These are phyloP conservation scores for Cyberlindnera petersonii DNA, from an alignment of 805 yeast species.

Conservation along the genomic window DNA sequence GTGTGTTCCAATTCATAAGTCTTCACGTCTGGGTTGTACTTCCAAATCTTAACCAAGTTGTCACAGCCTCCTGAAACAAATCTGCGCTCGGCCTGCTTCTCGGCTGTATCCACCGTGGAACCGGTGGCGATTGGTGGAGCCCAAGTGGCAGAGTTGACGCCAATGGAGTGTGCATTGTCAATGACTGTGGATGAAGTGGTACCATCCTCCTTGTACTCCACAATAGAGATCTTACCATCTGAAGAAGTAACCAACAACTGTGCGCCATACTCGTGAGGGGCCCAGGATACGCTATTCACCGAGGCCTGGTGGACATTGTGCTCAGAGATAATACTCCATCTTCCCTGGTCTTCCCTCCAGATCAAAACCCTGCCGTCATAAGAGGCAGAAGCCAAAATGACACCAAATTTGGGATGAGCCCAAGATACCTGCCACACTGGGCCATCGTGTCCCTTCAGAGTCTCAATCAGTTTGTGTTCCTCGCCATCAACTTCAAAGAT, in stretches of 20 bases:
- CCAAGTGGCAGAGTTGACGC: constrained; percentile 95
- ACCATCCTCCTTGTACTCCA: constrained; percentile 89
- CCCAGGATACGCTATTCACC: constrained; percentile 94
- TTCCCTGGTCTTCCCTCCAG: constrained; percentile 86
- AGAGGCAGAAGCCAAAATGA: constrained; percentile 89
- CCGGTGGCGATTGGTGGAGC: constrained; percentile 53
- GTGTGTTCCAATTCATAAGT: constrained; percentile 70
- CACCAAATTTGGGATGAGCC: constrained; percentile 99
- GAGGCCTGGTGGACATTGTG: constrained; percentile 90
- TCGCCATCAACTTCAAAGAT: constrained; percentile 90
- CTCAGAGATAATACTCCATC: constrained; percentile 82
- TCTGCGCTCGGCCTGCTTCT: constrained; percentile 51
- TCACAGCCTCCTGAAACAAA: constrained; percentile 96
- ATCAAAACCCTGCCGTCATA: constrained; percentile 92
- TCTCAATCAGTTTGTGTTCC: constrained; percentile 73
- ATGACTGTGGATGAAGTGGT: constrained; percentile 53
- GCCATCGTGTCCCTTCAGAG: constrained; percentile 91
- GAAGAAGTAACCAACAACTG: constrained; percentile 84
- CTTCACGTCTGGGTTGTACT: constrained; percentile 49
- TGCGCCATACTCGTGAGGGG: constrained; percentile 96
- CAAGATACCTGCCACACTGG: constrained; percentile 99
- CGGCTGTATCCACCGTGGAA: constrained; percentile 31
- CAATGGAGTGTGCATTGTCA: constrained; percentile 80
- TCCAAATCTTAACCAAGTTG: constrained; percentile 90
- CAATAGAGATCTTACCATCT: constrained; percentile 87